These are phyloP conservation scores for Backusella liffmaniae DNA, from an alignment of 192 early-diverging fungal genomes.

Conservation along the genomic window DNA sequence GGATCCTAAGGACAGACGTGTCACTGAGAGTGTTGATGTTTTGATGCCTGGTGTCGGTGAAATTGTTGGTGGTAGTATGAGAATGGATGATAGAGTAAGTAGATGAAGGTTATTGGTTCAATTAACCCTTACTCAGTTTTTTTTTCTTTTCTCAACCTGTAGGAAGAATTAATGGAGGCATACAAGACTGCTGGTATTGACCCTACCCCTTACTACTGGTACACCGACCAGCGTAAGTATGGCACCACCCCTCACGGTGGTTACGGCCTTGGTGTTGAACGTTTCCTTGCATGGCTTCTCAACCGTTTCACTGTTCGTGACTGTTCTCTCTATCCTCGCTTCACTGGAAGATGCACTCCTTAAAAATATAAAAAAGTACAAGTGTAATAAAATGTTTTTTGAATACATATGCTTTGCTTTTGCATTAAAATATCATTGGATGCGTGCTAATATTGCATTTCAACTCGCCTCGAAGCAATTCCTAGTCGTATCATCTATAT, in stretches of 20 bases:
- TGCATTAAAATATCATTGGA: background rate
- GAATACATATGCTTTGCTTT: background rate
- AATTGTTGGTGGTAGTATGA: conserved; percentile 98
- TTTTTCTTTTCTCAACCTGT: background rate
- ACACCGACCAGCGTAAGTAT: conserved; percentile 98
- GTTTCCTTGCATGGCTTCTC: conserved; percentile 96
- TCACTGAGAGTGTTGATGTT: conserved; percentile 97
- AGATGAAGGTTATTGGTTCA: background rate
- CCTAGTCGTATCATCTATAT: background rate
- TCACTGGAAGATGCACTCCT: conserved; percentile 82
- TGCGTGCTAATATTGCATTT: background rate
- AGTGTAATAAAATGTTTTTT: background rate
- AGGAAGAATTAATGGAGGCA: conserved; percentile 38
- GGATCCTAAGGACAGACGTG: conserved; percentile 72
- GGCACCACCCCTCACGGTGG: conserved; percentile 96
- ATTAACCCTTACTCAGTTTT: background rate
- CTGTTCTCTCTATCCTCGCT: conserved; percentile 90
- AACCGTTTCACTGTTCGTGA: conserved; percentile 90
- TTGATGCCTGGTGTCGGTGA: conserved; percentile 98
- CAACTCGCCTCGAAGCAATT: background rate
- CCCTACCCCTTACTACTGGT: conserved; percentile 97
- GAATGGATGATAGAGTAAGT: conserved; percentile 81
- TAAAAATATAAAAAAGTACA: conserved; percentile 39
- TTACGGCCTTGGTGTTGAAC: conserved; percentile 95
- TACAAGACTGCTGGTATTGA: conserved; percentile 66